These are phyloP conservation scores for Fusarium abutilonis DNA, from an alignment of 2,329 filamentous ascomycete species.

Conservation along the genomic window DNA sequence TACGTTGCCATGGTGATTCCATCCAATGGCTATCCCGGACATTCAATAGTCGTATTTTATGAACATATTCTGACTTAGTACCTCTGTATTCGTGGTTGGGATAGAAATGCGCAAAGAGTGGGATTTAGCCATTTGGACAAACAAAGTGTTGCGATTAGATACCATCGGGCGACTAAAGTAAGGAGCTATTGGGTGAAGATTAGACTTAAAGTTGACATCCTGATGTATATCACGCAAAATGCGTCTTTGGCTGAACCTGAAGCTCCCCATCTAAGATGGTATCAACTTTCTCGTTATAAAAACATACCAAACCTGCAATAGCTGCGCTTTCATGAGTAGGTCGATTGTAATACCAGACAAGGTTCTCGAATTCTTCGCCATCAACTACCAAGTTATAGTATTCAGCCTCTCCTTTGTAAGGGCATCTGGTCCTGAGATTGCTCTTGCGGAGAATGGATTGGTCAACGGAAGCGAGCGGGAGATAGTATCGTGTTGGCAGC, in stretches of 20 bases:
- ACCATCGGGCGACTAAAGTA: too few relatives aligned
- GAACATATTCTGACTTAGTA: too few relatives aligned
- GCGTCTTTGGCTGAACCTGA: slow-evolving; percentile 46
- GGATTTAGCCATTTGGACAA: too few relatives aligned
- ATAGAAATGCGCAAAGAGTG: too few relatives aligned
- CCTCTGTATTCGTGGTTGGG: too few relatives aligned
- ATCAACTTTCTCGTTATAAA: slow-evolving; percentile 75
- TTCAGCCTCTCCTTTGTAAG: slow-evolving; percentile 73
- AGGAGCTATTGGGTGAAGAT: too few relatives aligned
- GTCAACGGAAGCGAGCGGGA: slow-evolving; percentile 63
- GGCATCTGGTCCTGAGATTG: slow-evolving; percentile 65
- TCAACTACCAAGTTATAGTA: slow-evolving; percentile 67
- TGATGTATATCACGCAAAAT: slow-evolving; percentile 31
- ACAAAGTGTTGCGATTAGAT: too few relatives aligned
- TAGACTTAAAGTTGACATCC: too few relatives aligned
- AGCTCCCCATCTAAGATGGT: slow-evolving; percentile 64
- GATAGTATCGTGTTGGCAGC: slow-evolving; percentile 67
- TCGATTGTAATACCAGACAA: slow-evolving; percentile 70
- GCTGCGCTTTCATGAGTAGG: slow-evolving; percentile 65
- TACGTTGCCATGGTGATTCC: too few relatives aligned
- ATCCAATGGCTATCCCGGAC: too few relatives aligned
- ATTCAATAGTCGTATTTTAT: too few relatives aligned
- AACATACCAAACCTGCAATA: slow-evolving; percentile 67
- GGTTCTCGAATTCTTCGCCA: slow-evolving; percentile 57
- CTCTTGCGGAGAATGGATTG: slow-evolving; percentile 59